Evolutionary conservation across 2,329 filamentous ascomycete species (phyloP), one percentile per base, ranked within the genome.

Genomic region (Botrytis pseudocinerea): DNA sequence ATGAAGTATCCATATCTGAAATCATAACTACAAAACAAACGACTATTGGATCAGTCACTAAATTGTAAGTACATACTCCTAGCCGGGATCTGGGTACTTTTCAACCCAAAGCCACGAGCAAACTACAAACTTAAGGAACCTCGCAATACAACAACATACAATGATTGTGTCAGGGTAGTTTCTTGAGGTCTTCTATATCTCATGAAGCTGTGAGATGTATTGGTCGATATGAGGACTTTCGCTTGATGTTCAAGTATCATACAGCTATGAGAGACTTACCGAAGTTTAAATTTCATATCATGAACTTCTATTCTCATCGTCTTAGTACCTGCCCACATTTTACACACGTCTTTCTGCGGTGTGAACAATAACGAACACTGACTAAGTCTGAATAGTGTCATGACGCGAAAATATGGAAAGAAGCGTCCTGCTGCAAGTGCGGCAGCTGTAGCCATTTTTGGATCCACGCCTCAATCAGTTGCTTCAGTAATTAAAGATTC

Each of bases 381-480:
- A 28, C 62, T 72, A 42, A 72, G 25, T 48, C 8, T 16, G 14
- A 22, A 51, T n/a, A 72, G 70, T 73, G 22, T 35, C 2, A 70
- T 61, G 46, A 63, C 59, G 18, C 70, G 72, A n/a, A 76, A 74
- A 62, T 77, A 77, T 71, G 76, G 76, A 14, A 74, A 74, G 57
- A 76, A 76, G 48, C 72, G 73, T n/a, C 44, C 68, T 32, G 62
- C 35, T 42, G 68, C 60, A 25, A 72, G 69, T 32, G 57, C 60
- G 16, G 70, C 71, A 18, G 74, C 75, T 51, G 59, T 72, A 40
- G 70, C 71, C 35, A 73, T 76, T 8, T 76, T 76, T 71, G 72
- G 74, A 48, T 63, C 48, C 22, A 48, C 66, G 54, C 40, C 42
- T 44, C 46, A 46, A 9, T 25, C 46, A 28, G 38, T 66, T 22